A percentile compares a stretch with the other conserved stretches of the same genome.
Conservation (phyloP, 176 grass and related monocot species). For the Tillandsia leiboldiana region DNA sequence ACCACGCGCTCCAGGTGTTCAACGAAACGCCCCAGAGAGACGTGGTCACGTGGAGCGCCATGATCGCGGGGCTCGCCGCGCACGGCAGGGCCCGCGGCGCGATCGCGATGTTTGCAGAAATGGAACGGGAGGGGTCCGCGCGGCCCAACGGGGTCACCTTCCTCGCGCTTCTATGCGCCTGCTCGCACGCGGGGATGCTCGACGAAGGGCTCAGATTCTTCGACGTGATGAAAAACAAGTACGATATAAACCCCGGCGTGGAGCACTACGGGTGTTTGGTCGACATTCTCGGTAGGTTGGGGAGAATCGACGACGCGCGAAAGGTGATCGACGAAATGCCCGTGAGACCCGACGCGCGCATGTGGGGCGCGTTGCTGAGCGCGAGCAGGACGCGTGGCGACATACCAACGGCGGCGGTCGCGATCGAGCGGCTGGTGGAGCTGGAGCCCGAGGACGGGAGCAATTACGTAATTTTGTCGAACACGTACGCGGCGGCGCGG, state of each 20-base stretch:
- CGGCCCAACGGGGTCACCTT: conserved; percentile 46
- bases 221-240: conserved; percentile 24
- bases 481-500: conserved; percentile 26
- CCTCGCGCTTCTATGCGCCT: conserved; percentile 44
- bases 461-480: conserved; percentile 51
- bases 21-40: conserved; percentile 30
- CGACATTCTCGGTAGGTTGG: conserved; percentile 40
- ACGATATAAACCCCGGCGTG: conserved; percentile 29
- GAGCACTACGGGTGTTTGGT: conserved; percentile 56
- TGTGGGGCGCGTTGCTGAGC: conserved; percentile 67
- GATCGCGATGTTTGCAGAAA: conserved; percentile 28
- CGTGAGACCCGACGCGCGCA: conserved; percentile 24
- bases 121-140: conserved; percentile 34
- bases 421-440: conserved; percentile 26
- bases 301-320: conserved; percentile 17
- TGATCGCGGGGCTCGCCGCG: conserved; percentile 29
- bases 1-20: conserved; percentile 39
- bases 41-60: conserved; percentile 61
- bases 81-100: conserved; percentile 43
- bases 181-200: conserved; percentile 48
- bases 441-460: conserved; percentile 42
- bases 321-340: conserved; percentile 31
- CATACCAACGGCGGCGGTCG: conserved; percentile 24
- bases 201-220: conserved; percentile 42
- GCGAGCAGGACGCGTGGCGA: conserved; percentile 40